These are phyloP conservation scores for Spizellomyces punctatus DNA, from an alignment of 192 early-diverging fungal species.

Conservation along the genomic window DNA sequence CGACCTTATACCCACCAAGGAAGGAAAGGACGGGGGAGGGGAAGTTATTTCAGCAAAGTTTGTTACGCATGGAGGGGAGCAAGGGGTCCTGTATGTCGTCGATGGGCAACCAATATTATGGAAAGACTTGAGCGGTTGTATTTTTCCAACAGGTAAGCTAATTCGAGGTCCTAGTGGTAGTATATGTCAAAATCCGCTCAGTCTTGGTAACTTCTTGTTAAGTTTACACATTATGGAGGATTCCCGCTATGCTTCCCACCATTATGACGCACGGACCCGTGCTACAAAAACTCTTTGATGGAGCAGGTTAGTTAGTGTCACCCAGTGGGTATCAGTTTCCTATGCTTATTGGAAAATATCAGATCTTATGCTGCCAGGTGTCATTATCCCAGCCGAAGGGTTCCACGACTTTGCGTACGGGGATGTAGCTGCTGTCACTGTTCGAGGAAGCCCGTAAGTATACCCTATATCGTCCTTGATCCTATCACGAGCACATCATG, in stretches of 20 bases:
- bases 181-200: too few relatives aligned
- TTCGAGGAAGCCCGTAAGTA: constrained; percentile 53
- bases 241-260: constrained; percentile 65
- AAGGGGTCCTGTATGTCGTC: constrained; percentile 66
- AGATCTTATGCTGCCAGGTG: constrained; percentile 79
- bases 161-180: neutral
- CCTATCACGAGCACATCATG: too few relatives aligned
- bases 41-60: constrained; percentile 69
- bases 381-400: constrained; percentile 52
- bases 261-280: constrained; percentile 72
- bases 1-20: constrained; percentile 31
- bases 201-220: constrained; percentile 1
- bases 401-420: constrained; percentile 49
- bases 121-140: constrained; percentile 48
- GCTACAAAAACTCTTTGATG: constrained; percentile 70
- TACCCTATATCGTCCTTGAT: too few relatives aligned
- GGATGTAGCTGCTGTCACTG: constrained; percentile 57
- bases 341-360: neutral
- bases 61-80: constrained; percentile 62
- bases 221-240: constrained; percentile 81
- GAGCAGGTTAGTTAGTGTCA: constrained; percentile 49
- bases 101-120: constrained; percentile 70
- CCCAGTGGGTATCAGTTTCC: too few relatives aligned
- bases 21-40: constrained; percentile 45
- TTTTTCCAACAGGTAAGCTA: constrained; percentile 66